phyloP scores from a whole-genome alignment of 2,329 filamentous ascomycete genomes.

The Cordyceps pruinosa region DNA sequence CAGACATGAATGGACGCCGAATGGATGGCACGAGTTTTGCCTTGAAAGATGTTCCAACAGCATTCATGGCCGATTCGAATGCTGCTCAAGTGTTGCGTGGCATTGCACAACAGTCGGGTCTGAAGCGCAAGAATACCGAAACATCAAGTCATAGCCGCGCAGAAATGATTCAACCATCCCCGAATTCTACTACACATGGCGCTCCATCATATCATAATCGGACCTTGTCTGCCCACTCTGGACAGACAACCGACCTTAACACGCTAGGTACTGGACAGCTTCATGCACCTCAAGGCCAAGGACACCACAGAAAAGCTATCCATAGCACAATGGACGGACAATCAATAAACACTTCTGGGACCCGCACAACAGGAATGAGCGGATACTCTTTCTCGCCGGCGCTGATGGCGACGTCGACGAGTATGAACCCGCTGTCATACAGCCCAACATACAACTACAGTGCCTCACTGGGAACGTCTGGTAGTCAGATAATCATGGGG shows the following conservation, averaged over 20 bases:
- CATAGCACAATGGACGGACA: conserved; percentile 7
- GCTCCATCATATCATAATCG: conserved; percentile 15
- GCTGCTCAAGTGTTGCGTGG: conserved; percentile 41
- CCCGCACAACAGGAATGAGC: conserved; percentile 19
- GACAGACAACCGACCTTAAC: neutral
- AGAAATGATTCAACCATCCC: conserved; percentile 29
- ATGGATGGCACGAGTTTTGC: conserved; percentile 72
- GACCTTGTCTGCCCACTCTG: neutral
- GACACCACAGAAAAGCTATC: neutral
- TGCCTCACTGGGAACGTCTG: conserved; percentile 22
- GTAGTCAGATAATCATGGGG: conserved; percentile 21
- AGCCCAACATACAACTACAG: conserved; percentile 37
- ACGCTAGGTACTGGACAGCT: neutral
- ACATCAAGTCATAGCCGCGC: conserved; percentile 33
- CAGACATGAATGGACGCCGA: conserved; percentile 50
- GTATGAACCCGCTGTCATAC: conserved; percentile 31
- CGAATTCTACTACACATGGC: conserved; percentile 21
- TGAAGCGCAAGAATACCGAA: conserved; percentile 45
- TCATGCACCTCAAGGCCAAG: neutral
- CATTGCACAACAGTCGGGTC: conserved; percentile 31
- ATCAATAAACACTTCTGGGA: neutral
- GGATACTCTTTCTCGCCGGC: conserved; percentile 27
- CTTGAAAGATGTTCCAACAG: conserved; percentile 58
- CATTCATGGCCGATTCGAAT: conserved; percentile 52
- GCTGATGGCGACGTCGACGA: conserved; percentile 17